Evolutionary conservation across 805 yeast species (phyloP), one percentile per base, ranked within the genome.

Genomic region (Cyberlindnera mrakii): DNA sequence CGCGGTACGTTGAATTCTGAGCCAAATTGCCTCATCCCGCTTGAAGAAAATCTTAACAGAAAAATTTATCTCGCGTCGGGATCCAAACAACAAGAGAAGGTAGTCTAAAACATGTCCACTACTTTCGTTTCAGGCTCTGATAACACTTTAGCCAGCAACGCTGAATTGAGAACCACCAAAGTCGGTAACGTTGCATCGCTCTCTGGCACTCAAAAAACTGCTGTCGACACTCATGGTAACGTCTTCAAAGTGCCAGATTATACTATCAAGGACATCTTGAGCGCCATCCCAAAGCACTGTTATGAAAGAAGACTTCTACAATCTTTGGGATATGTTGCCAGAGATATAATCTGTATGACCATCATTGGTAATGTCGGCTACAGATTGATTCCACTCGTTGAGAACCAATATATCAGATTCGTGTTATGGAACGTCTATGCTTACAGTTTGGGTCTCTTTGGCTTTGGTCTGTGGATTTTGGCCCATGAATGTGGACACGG

Each of bases 401-500:
- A 62, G 18, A 58, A 64, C 29, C 43, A 50, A 27, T 41, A 31
- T 37, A 40, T 61, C 13, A 66, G 79, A 55, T 67, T 68, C 45
- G 64, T 61, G 1, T 59, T 68, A 7, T 75, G 74, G 76, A 50
- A 54, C 42, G 55, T 64, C 23, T 65, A 70, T 49, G 60, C 71
- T 35, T 64, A 60, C 50, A 45, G 58, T 46, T 62, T 67, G 49
- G 75, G 80, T 42, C 63, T 75, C 45, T 70, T 75, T 50, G 77
- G 78, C 6, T 71, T 75, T 44, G 83, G 84, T 35, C 59, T 77
- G 40, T 78, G 82, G 83, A 74, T 78, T 48, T 60, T 78, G 57
- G 81, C 80, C 37, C 82, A 77, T 57, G 82, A 77, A 62, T 78
- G 83, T 66, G 82, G 83, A 34, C 84, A 78, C 58, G 74, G 72